Conservation (phyloP, 164 flowering plant species). For the Piper betle region DNA sequence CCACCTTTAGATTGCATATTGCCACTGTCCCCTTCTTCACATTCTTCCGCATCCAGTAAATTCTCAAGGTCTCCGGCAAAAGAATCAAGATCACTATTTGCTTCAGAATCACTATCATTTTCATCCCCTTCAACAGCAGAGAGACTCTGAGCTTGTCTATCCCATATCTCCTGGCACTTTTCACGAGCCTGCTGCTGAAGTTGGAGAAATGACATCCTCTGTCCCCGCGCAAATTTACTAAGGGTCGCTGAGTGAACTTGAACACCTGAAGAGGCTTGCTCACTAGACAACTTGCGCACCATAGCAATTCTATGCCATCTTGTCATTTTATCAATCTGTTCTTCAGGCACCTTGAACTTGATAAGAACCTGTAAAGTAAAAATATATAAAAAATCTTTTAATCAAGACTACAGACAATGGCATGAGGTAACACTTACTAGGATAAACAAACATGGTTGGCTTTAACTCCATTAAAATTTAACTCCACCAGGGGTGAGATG, state of each 20-base stretch:
- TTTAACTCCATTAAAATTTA: too few relatives aligned
- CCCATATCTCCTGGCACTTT: constrained; percentile 99
- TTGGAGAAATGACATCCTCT: constrained; percentile 96
- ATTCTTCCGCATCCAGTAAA: constrained; percentile 94
- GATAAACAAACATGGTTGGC: too few relatives aligned
- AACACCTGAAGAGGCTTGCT: constrained; percentile 89
- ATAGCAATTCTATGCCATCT: constrained; percentile 98
- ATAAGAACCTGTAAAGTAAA: constrained; percentile 58
- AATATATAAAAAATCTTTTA: not conserved
- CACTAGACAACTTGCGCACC: constrained; percentile 96
- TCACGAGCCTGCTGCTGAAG: constrained; percentile 96
- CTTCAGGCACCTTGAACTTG: constrained; percentile 85
- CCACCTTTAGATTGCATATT: constrained; percentile 40
- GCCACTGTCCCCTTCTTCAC: constrained; percentile 63
- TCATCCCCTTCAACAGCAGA: constrained; percentile 68
- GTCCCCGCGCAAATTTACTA: constrained; percentile 92
- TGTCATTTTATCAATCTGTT: constrained; percentile 76
- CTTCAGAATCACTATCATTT: constrained; percentile 85
- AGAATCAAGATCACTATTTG: constrained; percentile 92
- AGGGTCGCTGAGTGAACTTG: constrained; percentile 82
- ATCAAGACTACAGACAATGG: too few relatives aligned
- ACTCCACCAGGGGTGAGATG: too few relatives aligned
- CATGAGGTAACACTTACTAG: too few relatives aligned
- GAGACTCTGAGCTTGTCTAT: constrained; percentile 73
- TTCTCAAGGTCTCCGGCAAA: constrained; percentile 98